Conservation (phyloP, 2,329 filamentous ascomycete species). For the Scortechinia acanthostroma region DNA sequence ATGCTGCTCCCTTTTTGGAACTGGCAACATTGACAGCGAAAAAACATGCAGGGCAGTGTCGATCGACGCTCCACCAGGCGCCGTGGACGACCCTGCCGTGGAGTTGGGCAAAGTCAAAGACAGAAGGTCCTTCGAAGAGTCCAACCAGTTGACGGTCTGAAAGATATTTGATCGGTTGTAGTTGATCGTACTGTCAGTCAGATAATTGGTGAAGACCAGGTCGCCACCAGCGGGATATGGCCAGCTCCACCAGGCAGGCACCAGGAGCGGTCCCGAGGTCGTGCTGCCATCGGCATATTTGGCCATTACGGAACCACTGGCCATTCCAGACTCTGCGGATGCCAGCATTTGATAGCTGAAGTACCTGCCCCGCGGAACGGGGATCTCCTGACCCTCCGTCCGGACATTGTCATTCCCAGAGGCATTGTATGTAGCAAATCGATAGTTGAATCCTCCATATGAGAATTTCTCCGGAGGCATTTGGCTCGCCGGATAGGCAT, state of each 20-base stretch:
- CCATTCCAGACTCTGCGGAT: slow-evolving; percentile 26
- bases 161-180: slow-evolving; percentile 34
- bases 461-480: background rate
- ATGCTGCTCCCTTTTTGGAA: background rate
- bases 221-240: slow-evolving; percentile 35
- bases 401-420: slow-evolving; percentile 31
- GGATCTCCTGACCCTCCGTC: slow-evolving; percentile 27
- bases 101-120: slow-evolving; percentile 29
- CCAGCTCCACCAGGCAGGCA: slow-evolving; percentile 31
- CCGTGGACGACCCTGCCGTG: slow-evolving; percentile 14
- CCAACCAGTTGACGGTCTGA: slow-evolving; percentile 28
- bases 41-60: slow-evolving; percentile 31
- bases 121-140: slow-evolving; percentile 23
- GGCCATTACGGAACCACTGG: slow-evolving; percentile 29
- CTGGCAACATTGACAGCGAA: slow-evolving; percentile 21
- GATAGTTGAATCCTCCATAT: slow-evolving; percentile 14
- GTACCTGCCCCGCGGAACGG: slow-evolving; percentile 18
- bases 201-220: slow-evolving; percentile 31
- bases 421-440: slow-evolving; percentile 30
- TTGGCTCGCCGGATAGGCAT: slow-evolving; percentile 13
- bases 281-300: slow-evolving; percentile 29
- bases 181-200: slow-evolving; percentile 26
- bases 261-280: slow-evolving; percentile 29
- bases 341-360: slow-evolving; percentile 33
- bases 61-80: background rate